Percentiles rank a stretch among this genome's conserved stretches.
Conservation (phyloP, 2,329 filamentous ascomycete species). For the Zymoseptoria ardabiliae region DNA sequence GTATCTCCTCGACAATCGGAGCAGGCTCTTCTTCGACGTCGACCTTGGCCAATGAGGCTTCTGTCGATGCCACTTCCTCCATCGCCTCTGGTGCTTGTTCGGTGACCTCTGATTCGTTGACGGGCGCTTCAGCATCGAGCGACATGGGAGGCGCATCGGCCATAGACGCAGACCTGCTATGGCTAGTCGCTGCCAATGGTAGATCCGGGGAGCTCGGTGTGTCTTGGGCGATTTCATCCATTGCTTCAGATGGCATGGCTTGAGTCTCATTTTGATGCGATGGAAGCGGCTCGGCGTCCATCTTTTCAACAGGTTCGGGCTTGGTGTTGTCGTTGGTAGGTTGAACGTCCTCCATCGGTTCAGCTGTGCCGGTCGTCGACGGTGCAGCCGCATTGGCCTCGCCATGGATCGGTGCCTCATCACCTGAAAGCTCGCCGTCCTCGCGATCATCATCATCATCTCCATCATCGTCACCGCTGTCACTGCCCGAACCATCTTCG, state of each 20-base stretch:
- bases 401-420: conserved; percentile 21
- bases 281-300: not conserved
- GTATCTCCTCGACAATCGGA: not conserved
- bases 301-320: not conserved
- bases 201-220: conserved; percentile 37
- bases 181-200: conserved; percentile 33
- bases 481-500: conserved; percentile 40
- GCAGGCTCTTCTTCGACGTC: not conserved
- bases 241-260: conserved; percentile 4
- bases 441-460: conserved; percentile 40
- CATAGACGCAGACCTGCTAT: conserved; percentile 33
- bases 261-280: conserved; percentile 11
- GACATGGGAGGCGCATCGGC: conserved; percentile 10
- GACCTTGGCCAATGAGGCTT: not conserved
- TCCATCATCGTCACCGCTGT: conserved; percentile 45
- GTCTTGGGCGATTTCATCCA: conserved; percentile 18
- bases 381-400: not conserved
- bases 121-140: conserved; percentile 2
- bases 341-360: not conserved
- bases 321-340: not conserved
- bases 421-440: conserved; percentile 29
- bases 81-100: not conserved
- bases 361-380: not conserved
- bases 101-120: not conserved
- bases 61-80: not conserved